Base-by-base conservation (phyloP, 805 yeast species). In the Saturnispora kantuleensis region DNA sequence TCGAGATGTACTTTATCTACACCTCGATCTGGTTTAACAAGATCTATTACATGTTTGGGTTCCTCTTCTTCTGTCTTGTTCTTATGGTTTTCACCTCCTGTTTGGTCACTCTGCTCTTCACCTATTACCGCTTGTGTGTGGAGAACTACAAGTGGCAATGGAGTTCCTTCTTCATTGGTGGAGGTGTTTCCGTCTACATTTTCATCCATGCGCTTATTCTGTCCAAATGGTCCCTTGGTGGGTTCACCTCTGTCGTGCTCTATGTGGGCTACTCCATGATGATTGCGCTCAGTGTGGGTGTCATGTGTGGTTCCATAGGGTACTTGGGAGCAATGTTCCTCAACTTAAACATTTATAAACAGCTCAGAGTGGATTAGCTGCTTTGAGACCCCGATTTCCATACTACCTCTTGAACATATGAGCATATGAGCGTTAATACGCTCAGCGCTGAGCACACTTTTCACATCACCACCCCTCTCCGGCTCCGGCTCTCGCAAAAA, bases 61-160 rank as follows among this genome's bases (percentile, higher is more conserved):
- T 90, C 73, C 69, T 90, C 53, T 85, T 89, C 64, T 79, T 89
- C 67, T 88, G 96, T 56, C 80, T 85, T 60, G 51, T 81, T n/a
- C 70, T 89, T 58, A 83, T 87, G 86, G 68, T 85, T 10, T 56
- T 83, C 54, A 88, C 96, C 5, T 82, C 95, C 11, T 71, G 83
- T 11, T 70, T 89, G 48, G 87, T 88, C 29, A 81, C 96, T 0
- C 69, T 88, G 17, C 69, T 90, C 56, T 74, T 87, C 63, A 77
- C 83, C 26, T 93, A 93, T 64, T 83, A 85, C 68, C 75, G 87
- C 4, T 72, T 93, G 52, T 86, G 95, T 59, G 69, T 86, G 41
- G 98, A 93, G 61, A 86, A 93, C 63, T 89, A 94, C 70, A 79
- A 80, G 63, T 93, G 98, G 98, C 97, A 90, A 60, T 93, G 98